Evolutionary conservation across 2,329 filamentous ascomycete species (phyloP).

Genomic region (Elsinoe necatrix): DNA sequence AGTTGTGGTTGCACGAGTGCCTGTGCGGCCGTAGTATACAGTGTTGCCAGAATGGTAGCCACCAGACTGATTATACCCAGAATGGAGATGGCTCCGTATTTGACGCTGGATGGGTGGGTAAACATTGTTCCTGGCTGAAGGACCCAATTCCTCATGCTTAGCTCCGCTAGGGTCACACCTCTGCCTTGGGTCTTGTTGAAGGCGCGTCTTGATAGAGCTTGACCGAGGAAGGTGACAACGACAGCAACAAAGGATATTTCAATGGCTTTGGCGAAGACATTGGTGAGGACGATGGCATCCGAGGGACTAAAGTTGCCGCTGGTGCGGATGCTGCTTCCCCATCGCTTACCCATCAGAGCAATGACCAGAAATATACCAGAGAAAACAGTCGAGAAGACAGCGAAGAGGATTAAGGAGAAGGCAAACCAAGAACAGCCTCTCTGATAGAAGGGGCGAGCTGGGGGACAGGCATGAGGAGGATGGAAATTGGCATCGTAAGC

Average conservation of each 20-base stretch:
- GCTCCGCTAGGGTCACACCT: slow-evolving; percentile 66
- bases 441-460: slow-evolving; percentile 6
- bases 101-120: slow-evolving; percentile 57
- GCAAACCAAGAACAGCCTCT: slow-evolving; percentile 39
- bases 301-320: slow-evolving; percentile 48
- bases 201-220: slow-evolving; percentile 62
- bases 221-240: slow-evolving; percentile 65
- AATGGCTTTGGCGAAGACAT: slow-evolving; percentile 65
- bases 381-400: slow-evolving; percentile 55
- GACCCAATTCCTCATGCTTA: slow-evolving; percentile 67
- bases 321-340: slow-evolving; percentile 49
- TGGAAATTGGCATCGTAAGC: slow-evolving; percentile 7
- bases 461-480: slow-evolving; percentile 5
- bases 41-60: slow-evolving; percentile 56
- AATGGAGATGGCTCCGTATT: slow-evolving; percentile 54
- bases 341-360: slow-evolving; percentile 55
- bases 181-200: slow-evolving; percentile 42
- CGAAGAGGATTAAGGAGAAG: slow-evolving; percentile 35
- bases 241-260: slow-evolving; percentile 72
- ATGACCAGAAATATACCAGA: slow-evolving; percentile 59
- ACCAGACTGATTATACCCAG: slow-evolving; percentile 57
- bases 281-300: slow-evolving; percentile 59
- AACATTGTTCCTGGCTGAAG: slow-evolving; percentile 55
- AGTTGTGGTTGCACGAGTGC: slow-evolving; percentile 67
- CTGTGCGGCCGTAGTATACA: slow-evolving; percentile 71